Evolutionary conservation across 352 stramenopile species (phyloP).

Genomic region (Globisporangium yorkense): DNA sequence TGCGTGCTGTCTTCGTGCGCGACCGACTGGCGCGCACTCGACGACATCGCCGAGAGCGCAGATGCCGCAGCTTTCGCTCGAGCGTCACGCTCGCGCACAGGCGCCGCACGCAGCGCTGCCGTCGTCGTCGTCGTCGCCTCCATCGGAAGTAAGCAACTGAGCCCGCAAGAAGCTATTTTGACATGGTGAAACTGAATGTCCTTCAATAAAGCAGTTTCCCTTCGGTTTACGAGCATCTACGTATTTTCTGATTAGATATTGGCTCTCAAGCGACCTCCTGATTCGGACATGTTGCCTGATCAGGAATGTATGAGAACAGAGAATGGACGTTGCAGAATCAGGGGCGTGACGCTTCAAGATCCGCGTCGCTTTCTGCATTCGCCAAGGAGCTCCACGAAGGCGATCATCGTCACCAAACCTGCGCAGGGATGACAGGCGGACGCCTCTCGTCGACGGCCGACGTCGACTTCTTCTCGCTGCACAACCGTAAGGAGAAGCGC

Average conservation of each 20-base stretch:
- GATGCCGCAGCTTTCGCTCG: background rate
- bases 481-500: constrained; percentile 59
- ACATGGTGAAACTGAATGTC: background rate
- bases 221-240: too few relatives aligned
- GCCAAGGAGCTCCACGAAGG: too few relatives aligned
- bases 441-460: constrained; percentile 12
- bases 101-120: background rate
- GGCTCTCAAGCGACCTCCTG: too few relatives aligned
- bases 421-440: constrained; percentile 4
- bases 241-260: too few relatives aligned
- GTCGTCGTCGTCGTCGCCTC: background rate
- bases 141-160: background rate
- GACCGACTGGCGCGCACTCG: constrained; percentile 10
- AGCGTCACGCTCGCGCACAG: background rate
- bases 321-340: too few relatives aligned
- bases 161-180: background rate
- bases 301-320: too few relatives aligned
- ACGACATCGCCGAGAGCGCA: background rate
- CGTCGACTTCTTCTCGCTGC: constrained; percentile 72
- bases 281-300: too few relatives aligned
- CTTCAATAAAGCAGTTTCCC: too few relatives aligned
- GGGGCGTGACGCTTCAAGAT: background rate
- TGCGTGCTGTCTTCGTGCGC: constrained; percentile 43
- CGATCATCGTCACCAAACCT: too few relatives aligned
- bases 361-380: too few relatives aligned